Conservation (phyloP, 768 basidiomycete species). For the Phanerochaete sordida region DNA sequence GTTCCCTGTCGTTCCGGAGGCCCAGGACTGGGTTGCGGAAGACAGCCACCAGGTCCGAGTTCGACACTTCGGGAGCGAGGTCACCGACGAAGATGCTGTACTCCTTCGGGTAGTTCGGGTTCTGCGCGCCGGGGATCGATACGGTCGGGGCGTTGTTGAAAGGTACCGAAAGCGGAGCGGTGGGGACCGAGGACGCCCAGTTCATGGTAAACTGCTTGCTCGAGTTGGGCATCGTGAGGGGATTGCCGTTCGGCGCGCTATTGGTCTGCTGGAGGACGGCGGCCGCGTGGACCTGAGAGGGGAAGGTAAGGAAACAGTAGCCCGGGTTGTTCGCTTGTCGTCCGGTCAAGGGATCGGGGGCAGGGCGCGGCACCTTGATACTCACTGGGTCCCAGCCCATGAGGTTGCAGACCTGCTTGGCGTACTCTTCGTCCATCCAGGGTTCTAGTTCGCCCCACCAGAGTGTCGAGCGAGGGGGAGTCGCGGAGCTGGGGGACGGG, state of each 20-base stretch:
- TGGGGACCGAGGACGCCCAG: slow-evolving; percentile 57
- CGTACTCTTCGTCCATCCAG: slow-evolving; percentile 98
- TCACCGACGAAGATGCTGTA: slow-evolving; percentile 96
- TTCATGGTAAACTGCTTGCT: slow-evolving; percentile 75
- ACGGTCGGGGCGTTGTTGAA: slow-evolving; percentile 32
- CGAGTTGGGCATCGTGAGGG: slow-evolving; percentile 83
- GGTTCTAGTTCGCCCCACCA: slow-evolving; percentile 89
- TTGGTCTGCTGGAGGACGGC: slow-evolving; percentile 69
- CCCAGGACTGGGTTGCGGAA: slow-evolving; percentile 89
- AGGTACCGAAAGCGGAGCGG: slow-evolving; percentile 30
- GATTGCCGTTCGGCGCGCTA: slow-evolving; percentile 31
- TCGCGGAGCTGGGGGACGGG: slow-evolving; percentile 20
- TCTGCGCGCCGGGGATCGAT: slow-evolving; percentile 33
- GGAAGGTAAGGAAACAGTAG: slow-evolving; percentile 86
- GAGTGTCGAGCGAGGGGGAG: slow-evolving; percentile 52
- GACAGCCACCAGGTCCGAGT: slow-evolving; percentile 92
- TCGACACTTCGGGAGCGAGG: slow-evolving; percentile 88
- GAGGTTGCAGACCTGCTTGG: slow-evolving; percentile 77
- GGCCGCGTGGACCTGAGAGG: slow-evolving; percentile 63
- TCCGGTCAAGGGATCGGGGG: slow-evolving; percentile 52
- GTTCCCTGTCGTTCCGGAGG: slow-evolving; percentile 80
- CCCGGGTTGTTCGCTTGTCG: slow-evolving; percentile 81
- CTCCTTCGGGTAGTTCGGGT: slow-evolving; percentile 70
- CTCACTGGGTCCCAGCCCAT: slow-evolving; percentile 84
- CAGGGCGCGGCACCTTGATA: slow-evolving; percentile 68